Evolutionary conservation across 2,329 filamentous ascomycete genomes (phyloP).

Genomic region (Xylariaceae sp.): DNA sequence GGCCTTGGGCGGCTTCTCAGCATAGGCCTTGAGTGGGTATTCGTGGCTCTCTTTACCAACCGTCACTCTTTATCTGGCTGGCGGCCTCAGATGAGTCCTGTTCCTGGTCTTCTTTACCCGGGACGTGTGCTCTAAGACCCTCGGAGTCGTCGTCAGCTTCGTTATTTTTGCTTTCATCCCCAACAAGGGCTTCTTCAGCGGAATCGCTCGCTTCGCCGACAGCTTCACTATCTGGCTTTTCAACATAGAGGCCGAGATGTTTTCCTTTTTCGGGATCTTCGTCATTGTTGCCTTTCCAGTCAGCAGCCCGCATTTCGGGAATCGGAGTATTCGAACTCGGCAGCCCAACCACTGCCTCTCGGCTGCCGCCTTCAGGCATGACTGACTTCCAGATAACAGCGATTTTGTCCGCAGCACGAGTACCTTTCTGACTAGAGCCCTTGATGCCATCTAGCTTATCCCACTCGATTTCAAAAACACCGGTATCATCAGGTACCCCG

Average conservation of each 20-base stretch:
- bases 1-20: no score
- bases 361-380: slow-evolving; percentile 23
- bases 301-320: slow-evolving; percentile 62
- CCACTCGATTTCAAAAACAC: slow-evolving; percentile 57
- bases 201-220: slow-evolving; percentile 72
- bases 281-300: slow-evolving; percentile 64
- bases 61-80: neutral
- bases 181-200: slow-evolving; percentile 35
- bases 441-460: slow-evolving; percentile 88
- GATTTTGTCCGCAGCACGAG: slow-evolving; percentile 73
- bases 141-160: slow-evolving; percentile 23
- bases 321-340: slow-evolving; percentile 65
- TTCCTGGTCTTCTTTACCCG: slow-evolving; percentile 9
- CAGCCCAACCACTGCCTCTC: slow-evolving; percentile 52
- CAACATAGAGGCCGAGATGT: slow-evolving; percentile 63
- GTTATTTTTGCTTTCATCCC: slow-evolving; percentile 16
- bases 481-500: slow-evolving; percentile 64
- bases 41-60: slow-evolving; percentile 10
- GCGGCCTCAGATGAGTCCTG: neutral
- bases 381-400: slow-evolving; percentile 75
- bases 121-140: slow-evolving; percentile 19
- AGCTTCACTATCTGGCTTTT: slow-evolving; percentile 60
- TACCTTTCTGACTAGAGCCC: slow-evolving; percentile 77
- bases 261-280: slow-evolving; percentile 51
- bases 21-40: slow-evolving; percentile 26